Percentiles rank a stretch among this genome's conserved stretches.
These are phyloP conservation scores for Exophiala sp. DNA, from an alignment of 2,329 filamentous ascomycete species.

Conservation along the genomic window DNA sequence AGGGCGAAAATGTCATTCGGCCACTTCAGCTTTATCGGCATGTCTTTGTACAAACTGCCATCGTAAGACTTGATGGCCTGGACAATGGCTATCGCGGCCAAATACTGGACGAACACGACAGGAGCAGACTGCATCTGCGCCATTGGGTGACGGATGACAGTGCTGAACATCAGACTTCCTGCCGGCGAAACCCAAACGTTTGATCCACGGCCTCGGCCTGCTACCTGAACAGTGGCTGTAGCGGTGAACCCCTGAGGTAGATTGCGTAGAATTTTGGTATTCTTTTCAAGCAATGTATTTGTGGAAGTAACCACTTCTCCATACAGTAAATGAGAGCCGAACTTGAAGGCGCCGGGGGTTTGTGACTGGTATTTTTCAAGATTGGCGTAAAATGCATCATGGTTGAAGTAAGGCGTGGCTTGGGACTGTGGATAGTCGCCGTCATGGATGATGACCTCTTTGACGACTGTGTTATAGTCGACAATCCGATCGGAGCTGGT, in stretches of 20 bases:
- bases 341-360: conserved; percentile 43
- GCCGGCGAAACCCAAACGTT: conserved; percentile 95
- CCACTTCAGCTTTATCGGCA: conserved; percentile 90
- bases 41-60: conserved; percentile 58
- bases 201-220: conserved; percentile 77
- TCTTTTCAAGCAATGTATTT: conserved; percentile 91
- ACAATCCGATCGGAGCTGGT: conserved; percentile 52
- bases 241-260: conserved; percentile 83
- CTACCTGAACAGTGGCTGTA: conserved; percentile 79
- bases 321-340: conserved; percentile 75
- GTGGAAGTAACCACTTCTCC: conserved; percentile 91
- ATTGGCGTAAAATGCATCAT: conserved; percentile 68
- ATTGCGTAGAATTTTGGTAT: conserved; percentile 66
- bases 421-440: conserved; percentile 60
- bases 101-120: conserved; percentile 89
- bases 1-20: conserved; percentile 86
- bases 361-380: conserved; percentile 61
- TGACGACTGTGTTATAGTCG: conserved; percentile 68
- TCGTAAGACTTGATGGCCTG: conserved; percentile 77
- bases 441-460: conserved; percentile 69
- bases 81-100: conserved; percentile 80
- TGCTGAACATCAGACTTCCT: conserved; percentile 81
- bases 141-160: conserved; percentile 75
- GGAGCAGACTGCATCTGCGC: conserved; percentile 66
- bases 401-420: conserved; percentile 80